These are phyloP conservation scores for Blumeria hordei DNA, from an alignment of 2,329 filamentous ascomycete genomes.

Conservation along the genomic window DNA sequence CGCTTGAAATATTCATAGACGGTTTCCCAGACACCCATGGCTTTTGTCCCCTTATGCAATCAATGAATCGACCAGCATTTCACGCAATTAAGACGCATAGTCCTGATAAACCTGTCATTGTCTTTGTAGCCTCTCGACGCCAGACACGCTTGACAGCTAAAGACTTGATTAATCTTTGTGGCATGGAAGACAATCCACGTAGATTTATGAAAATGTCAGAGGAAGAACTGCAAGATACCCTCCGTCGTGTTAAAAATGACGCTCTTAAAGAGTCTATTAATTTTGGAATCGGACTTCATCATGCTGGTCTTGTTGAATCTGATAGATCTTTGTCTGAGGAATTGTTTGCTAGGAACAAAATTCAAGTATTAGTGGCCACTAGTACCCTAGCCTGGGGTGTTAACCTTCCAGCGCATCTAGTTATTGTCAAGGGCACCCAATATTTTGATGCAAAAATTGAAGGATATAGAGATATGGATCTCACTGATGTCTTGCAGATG, in stretches of 20 bases:
- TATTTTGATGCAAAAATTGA: conserved; percentile 97
- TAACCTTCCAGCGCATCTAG: conserved; percentile 85
- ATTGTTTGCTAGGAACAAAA: conserved; percentile 91
- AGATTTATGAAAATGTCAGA: conserved; percentile 87
- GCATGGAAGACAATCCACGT: conserved; percentile 93
- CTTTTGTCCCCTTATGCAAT: conserved; percentile 95
- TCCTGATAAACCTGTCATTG: conserved; percentile 89
- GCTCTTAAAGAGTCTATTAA: conserved; percentile 80
- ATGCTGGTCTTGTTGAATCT: conserved; percentile 86
- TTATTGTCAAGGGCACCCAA: conserved; percentile 94
- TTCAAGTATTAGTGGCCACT: conserved; percentile 86
- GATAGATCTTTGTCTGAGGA: conserved; percentile 84
- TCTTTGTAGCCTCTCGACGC: conserved; percentile 85
- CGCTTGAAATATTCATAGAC: conserved; percentile 88
- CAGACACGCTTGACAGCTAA: conserved; percentile 90
- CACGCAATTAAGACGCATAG: conserved; percentile 91
- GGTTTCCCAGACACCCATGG: conserved; percentile 87
- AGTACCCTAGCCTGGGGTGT: conserved; percentile 96
- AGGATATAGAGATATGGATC: conserved; percentile 94
- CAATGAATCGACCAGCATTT: conserved; percentile 95
- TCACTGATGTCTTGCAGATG: conserved; percentile 97
- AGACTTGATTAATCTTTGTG: conserved; percentile 89
- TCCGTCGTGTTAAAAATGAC: conserved; percentile 80
- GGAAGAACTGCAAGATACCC: conserved; percentile 70
- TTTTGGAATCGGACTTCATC: conserved; percentile 91